Evolutionary conservation across 2,329 filamentous ascomycete species (phyloP), one percentile per base, ranked within the genome.

Genomic region (Cadophora gregata): DNA sequence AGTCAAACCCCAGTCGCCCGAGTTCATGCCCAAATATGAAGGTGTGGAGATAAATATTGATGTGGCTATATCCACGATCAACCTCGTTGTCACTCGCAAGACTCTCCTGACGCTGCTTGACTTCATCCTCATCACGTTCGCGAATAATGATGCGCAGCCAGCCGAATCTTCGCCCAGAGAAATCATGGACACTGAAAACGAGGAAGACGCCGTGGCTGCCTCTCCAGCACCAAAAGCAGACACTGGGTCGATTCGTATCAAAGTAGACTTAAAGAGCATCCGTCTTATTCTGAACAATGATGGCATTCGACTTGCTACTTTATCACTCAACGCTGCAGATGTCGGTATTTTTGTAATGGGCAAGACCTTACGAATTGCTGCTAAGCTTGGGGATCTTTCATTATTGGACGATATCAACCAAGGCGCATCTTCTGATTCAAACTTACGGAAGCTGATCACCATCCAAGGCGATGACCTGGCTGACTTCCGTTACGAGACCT

Each of bases 401-500:
- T 83, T 99, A 36, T 86, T 97, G 1, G 96, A 99, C 76, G 96
- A 99, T 78, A 89, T 99, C 67, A 97, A 98, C 73, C 87, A 93
- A 69, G 96, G 95, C 27, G 93, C 96, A 0, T 87, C 93, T 0
- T 89, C 90, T 72, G 85, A 90, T 31, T 97, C 95, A 0, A 87
- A 90, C 51, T 84, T 98, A 27, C 90, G 96, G 47, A 90, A 95
- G 71, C 85, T 99, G 25, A 89, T 99, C 48, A 95, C 93, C 0
- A 99, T 99, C 33, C 92, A 99, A 78, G 96, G 96, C 12, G 90
- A 98, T 64, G 94, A 98, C 67, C 86, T 99, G 21, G 95, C 95
- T 1, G 96, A 99, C 77, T 98, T 99, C 82, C 91, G 93, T 63
- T 99, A 99, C 74, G 93, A 99, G 79, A 99, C 96, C 0, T 99